A percentile compares a stretch with the other conserved stretches of the same genome.
These are phyloP conservation scores for Sarocladium strictum DNA, from an alignment of 2,329 filamentous ascomycete species.

Conservation along the genomic window DNA sequence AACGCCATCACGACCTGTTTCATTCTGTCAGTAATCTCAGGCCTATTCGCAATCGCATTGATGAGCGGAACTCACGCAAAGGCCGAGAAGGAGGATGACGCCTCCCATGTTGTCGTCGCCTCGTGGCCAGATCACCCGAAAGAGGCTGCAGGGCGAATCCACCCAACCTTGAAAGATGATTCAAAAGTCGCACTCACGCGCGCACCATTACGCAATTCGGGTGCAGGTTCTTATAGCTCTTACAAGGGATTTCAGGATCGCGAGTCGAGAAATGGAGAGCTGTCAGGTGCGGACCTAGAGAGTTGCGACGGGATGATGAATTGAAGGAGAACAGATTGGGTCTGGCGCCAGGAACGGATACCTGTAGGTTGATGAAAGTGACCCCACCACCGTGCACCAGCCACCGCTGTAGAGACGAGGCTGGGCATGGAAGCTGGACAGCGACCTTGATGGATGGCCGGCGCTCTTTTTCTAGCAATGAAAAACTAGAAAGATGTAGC, in stretches of 20 bases:
- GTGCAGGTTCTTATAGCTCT: not conserved
- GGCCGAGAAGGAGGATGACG: conserved; percentile 32
- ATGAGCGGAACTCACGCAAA: conserved; percentile 29
- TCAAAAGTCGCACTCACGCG: not conserved
- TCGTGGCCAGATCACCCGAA: conserved; percentile 10
- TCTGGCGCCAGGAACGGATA: not conserved
- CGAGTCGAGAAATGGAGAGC: not conserved
- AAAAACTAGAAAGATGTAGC: not conserved
- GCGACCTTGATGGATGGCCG: not conserved
- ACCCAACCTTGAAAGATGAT: not conserved
- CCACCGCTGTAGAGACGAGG: not conserved
- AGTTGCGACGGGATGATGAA: not conserved
- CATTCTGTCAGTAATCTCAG: conserved; percentile 15
- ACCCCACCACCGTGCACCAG: not conserved
- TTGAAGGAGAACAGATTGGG: not conserved
- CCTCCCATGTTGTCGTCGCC: conserved; percentile 28
- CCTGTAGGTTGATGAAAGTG: not conserved
- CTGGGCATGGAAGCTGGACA: not conserved
- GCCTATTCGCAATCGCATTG: not conserved
- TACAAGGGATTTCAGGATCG: not conserved
- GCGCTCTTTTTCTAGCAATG: not conserved
- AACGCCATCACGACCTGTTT: conserved; percentile 50
- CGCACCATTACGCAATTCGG: not conserved
- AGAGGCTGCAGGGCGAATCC: not conserved
- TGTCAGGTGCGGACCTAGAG: not conserved